Evolutionary conservation across 192 early-diverging fungal species (phyloP).

Genomic region (Dimargaris cristalligena): DNA sequence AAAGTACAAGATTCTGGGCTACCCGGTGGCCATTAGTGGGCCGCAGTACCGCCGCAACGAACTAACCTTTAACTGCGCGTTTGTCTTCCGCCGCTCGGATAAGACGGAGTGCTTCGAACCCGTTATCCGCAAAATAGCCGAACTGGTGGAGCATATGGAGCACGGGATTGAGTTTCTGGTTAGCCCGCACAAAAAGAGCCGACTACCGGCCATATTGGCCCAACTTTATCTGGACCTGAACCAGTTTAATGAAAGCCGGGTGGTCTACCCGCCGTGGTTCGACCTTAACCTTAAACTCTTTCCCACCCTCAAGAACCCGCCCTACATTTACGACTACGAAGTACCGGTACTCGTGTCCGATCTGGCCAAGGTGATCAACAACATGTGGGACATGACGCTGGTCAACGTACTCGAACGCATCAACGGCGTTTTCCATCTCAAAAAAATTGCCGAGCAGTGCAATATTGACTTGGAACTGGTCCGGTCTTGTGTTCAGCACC

Average conservation of each 20-base stretch:
- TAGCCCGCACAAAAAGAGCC: constrained; percentile 1
- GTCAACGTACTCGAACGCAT: constrained; percentile 55
- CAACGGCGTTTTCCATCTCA: constrained; percentile 73
- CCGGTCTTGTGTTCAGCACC: constrained; percentile 67
- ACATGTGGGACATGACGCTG: constrained; percentile 89
- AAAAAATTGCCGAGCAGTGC: constrained; percentile 56
- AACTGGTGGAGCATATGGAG: constrained; percentile 55
- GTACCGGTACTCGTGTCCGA: constrained; percentile 68
- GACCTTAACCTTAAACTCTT: constrained; percentile 49
- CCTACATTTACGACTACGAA: constrained; percentile 58
- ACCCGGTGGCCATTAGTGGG: constrained; percentile 50
- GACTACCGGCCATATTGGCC: neutral
- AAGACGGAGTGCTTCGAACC: constrained; percentile 62
- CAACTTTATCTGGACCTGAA: constrained; percentile 4
- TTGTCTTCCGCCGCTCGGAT: constrained; percentile 65
- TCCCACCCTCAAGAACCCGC: constrained; percentile 56
- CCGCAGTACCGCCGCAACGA: constrained; percentile 49
- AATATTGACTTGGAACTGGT: constrained; percentile 64
- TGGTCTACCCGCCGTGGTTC: constrained; percentile 3
- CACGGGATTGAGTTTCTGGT: constrained; percentile 21
- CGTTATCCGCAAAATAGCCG: constrained; percentile 61
- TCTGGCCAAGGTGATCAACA: constrained; percentile 39
- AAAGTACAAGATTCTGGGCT: constrained; percentile 55
- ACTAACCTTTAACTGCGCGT: constrained; percentile 67
- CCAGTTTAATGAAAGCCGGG: constrained; percentile 4